Evolutionary conservation across 768 basidiomycete genomes (phyloP).

Genomic region (Crucibulum laeve): DNA sequence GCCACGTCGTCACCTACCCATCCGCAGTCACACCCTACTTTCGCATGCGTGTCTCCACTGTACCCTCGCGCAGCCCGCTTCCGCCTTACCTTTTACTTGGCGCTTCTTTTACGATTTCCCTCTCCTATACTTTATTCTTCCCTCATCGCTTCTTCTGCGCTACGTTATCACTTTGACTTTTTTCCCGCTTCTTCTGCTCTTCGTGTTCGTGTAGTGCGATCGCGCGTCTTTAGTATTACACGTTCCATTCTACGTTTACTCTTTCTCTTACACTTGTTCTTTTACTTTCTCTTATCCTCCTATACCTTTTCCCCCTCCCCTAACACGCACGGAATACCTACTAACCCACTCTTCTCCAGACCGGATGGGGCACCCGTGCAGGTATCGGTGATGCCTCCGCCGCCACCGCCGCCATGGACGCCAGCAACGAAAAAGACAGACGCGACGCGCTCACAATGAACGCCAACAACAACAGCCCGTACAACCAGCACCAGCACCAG

Average conservation of each 20-base stretch:
- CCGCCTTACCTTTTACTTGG: background rate
- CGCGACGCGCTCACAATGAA: constrained; percentile 11
- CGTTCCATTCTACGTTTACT: background rate
- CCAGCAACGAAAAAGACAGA: constrained; percentile 28
- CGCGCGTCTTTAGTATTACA: no score
- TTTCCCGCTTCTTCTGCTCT: constrained; percentile 2
- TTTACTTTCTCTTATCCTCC: constrained; percentile 1
- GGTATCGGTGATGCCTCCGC: constrained; percentile 84
- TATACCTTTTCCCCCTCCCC: background rate
- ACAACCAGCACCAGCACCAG: constrained; percentile 13
- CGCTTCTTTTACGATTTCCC: background rate
- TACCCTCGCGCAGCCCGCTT: no score
- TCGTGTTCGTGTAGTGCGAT: background rate
- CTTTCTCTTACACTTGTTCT: background rate
- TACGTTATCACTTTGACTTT: no score
- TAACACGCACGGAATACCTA: background rate
- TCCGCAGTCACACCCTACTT: no score
- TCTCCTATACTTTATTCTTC: background rate
- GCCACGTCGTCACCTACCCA: no score
- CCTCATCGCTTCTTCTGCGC: background rate
- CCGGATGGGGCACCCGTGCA: constrained; percentile 94
- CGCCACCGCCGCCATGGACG: constrained; percentile 68
- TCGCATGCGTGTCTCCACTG: no score
- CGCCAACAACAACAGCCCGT: constrained; percentile 19
- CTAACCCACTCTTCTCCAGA: constrained; percentile 34